Conservation (phyloP, 2,329 filamentous ascomycete species). For the Pseudogymnoascus sp. region DNA sequence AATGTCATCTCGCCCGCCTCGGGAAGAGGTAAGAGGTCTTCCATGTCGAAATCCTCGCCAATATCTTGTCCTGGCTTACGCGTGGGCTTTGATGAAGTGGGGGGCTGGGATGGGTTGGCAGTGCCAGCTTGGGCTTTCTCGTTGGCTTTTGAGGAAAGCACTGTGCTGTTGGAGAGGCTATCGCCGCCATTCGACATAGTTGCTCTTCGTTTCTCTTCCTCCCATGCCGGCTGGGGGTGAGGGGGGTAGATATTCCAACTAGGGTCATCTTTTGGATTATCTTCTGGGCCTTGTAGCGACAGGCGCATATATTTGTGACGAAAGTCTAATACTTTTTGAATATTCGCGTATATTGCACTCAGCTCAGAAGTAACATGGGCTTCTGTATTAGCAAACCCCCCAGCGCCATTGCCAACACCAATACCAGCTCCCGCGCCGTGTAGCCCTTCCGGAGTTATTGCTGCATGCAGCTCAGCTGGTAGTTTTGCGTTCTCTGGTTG, state of each 20-base stretch:
- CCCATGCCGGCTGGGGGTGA: conserved; percentile 87
- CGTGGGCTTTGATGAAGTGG: conserved; percentile 30
- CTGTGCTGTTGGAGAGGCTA: conserved; percentile 42
- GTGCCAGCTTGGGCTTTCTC: conserved; percentile 20
- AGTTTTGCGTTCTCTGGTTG: conserved; percentile 31
- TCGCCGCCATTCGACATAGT: conserved; percentile 28
- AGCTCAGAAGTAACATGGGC: conserved; percentile 78
- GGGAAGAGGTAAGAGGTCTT: conserved; percentile 69
- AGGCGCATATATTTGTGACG: conserved; percentile 82
- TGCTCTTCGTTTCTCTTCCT: conserved; percentile 38
- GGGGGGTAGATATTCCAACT: conserved; percentile 86
- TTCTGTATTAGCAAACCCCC: conserved; percentile 64
- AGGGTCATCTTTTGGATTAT: conserved; percentile 81
- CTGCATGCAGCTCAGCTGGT: conserved; percentile 49
- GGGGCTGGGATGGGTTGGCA: conserved; percentile 16
- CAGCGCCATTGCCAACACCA: conserved; percentile 51
- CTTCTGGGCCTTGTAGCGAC: conserved; percentile 71
- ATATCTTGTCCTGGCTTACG: conserved; percentile 86
- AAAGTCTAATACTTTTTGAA: conserved; percentile 81
- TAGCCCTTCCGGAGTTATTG: conserved; percentile 45
- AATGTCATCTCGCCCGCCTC: conserved; percentile 64
- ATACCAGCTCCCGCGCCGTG: conserved; percentile 52
- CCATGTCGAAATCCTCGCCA: conserved; percentile 83
- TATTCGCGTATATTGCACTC: conserved; percentile 77
- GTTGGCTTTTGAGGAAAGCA: conserved; percentile 26